Evolutionary conservation across 257 asterid genomes (phyloP).

Genomic region (Rubia yunnanensis): DNA sequence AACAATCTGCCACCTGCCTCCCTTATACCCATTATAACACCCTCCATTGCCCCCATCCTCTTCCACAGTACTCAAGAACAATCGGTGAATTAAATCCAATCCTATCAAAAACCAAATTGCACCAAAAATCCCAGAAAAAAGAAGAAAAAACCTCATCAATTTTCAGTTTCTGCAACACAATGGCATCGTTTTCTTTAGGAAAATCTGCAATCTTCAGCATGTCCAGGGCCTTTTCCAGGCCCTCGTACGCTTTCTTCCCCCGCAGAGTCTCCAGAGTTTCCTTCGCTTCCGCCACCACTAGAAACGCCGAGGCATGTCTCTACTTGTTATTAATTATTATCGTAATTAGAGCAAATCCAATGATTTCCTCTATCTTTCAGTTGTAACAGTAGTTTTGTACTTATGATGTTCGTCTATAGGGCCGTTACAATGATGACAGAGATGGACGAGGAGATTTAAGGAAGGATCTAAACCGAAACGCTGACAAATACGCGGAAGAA

Average conservation of each 20-base stretch:
- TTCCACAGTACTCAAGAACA: background rate
- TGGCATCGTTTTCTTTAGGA: slow-evolving; percentile 44
- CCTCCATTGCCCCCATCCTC: background rate
- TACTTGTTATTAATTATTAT: too few species aligned
- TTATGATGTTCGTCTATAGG: slow-evolving; percentile 22
- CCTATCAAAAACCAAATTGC: background rate
- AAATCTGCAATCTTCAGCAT: slow-evolving; percentile 31
- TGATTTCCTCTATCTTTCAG: too few species aligned
- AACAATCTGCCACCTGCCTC: background rate
- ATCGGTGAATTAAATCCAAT: background rate
- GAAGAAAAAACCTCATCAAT: too few species aligned
- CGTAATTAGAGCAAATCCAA: too few species aligned
- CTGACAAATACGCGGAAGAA: slow-evolving; percentile 22
- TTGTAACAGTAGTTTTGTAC: too few species aligned
- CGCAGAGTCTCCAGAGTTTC: slow-evolving; percentile 41
- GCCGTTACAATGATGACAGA: slow-evolving; percentile 30
- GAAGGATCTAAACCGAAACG: slow-evolving; percentile 12
- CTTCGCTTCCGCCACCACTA: slow-evolving; percentile 50
- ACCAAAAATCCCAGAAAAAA: background rate
- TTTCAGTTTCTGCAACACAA: slow-evolving; percentile 8
- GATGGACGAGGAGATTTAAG: slow-evolving; percentile 25
- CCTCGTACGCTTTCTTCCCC: slow-evolving; percentile 22
- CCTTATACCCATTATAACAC: slow-evolving; percentile 1
- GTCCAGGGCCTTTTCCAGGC: slow-evolving; percentile 32
- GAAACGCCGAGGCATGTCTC: background rate